These are phyloP conservation scores for Eremothecium gossypii DNA, from an alignment of 1,139 yeast genomes.

Conservation along the genomic window DNA sequence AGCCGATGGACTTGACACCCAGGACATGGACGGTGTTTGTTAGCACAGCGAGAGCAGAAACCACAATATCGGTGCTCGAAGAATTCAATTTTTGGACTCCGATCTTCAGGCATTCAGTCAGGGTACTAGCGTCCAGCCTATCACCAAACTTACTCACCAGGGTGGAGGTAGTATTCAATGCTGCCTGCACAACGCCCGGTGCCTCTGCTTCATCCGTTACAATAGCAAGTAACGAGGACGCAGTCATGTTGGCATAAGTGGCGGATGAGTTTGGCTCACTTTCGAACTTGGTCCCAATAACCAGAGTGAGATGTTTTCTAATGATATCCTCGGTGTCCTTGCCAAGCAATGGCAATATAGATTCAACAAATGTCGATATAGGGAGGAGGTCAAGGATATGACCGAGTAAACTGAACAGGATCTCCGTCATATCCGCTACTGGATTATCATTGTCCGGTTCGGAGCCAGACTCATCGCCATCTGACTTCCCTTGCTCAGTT, in stretches of 20 bases:
- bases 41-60: constrained; percentile 67
- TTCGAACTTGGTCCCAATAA: constrained; percentile 64
- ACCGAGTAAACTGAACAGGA: constrained; percentile 43
- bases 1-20: constrained; percentile 82
- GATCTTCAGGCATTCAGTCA: constrained; percentile 43
- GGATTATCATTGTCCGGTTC: constrained; percentile 14
- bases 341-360: constrained; percentile 45
- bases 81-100: constrained; percentile 44
- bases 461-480: constrained; percentile 13
- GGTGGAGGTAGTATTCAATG: constrained; percentile 59
- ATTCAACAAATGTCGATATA: constrained; percentile 56
- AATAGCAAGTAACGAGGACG: constrained; percentile 42
- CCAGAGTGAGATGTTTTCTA: constrained; percentile 45
- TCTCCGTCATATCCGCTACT: constrained; percentile 23
- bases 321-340: constrained; percentile 31
- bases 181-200: constrained; percentile 51
- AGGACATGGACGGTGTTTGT: constrained; percentile 59
- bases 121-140: constrained; percentile 37
- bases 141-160: constrained; percentile 57
- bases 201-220: constrained; percentile 33
- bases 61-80: constrained; percentile 49
- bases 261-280: constrained; percentile 51
- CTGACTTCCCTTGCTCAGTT: constrained; percentile 2
- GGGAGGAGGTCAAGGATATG: constrained; percentile 65
- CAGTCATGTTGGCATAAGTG: constrained; percentile 40